These are phyloP conservation scores for Aspergillus sp. DNA, from an alignment of 2,329 filamentous ascomycete species.

Conservation along the genomic window DNA sequence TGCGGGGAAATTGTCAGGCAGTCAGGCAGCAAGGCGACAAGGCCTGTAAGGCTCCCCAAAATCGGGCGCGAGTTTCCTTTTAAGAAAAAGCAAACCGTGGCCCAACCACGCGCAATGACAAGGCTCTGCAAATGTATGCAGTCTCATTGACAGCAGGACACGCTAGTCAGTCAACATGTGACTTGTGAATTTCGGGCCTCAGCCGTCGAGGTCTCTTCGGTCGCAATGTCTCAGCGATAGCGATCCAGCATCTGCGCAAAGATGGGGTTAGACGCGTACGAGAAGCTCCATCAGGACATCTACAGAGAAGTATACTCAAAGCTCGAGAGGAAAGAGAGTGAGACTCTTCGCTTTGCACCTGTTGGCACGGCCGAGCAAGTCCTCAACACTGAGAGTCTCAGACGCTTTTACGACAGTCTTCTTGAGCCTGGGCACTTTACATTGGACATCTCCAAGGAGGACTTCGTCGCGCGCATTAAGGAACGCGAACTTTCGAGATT, in stretches of 20 bases:
- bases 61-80: no score
- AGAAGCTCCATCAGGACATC: background rate
- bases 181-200: no score
- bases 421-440: background rate
- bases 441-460: background rate
- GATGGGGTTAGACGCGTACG: background rate
- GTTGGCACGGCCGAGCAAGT: slow-evolving; percentile 2
- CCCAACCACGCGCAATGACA: no score
- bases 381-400: slow-evolving; percentile 3
- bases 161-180: no score
- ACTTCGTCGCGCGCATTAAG: background rate
- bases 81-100: no score
- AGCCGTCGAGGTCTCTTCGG: no score
- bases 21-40: background rate
- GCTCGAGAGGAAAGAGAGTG: background rate
- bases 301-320: background rate
- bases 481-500: background rate
- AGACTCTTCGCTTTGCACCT: slow-evolving; percentile 2
- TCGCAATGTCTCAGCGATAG: no score
- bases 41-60: no score
- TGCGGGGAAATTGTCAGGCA: background rate
- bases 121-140: no score
- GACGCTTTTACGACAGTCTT: slow-evolving; percentile 2
- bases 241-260: background rate
- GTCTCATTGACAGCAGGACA: no score